These are phyloP conservation scores for Pythium apleroticum DNA, from an alignment of 352 stramenopile genomes.

Conservation along the genomic window DNA sequence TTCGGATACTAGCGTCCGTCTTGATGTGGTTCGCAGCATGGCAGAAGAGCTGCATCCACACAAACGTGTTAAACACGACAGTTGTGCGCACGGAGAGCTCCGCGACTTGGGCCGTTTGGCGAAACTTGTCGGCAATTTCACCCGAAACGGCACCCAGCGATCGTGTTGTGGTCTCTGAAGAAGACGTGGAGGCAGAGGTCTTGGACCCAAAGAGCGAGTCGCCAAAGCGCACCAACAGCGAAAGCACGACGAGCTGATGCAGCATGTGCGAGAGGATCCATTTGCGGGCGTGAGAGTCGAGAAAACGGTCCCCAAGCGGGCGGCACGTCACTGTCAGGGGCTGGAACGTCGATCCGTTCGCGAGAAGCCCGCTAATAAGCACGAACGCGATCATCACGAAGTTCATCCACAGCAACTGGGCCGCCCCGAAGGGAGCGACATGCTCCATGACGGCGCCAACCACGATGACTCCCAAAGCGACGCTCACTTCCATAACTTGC, in stretches of 20 bases:
- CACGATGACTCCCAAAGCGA: not conserved
- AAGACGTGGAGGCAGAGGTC: not conserved
- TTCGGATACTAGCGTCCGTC: not conserved
- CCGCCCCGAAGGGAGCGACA: not conserved
- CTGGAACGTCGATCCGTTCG: not conserved
- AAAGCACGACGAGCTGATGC: not conserved
- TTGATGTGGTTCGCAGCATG: constrained; percentile 19
- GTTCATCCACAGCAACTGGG: not conserved
- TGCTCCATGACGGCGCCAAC: not conserved
- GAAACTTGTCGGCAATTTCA: not conserved
- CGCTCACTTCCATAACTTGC: not conserved
- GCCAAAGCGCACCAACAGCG: not conserved
- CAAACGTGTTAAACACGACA: constrained; percentile 32
- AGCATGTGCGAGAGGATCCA: not conserved
- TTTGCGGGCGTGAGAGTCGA: not conserved
- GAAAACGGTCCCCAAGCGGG: not conserved
- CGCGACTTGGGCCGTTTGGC: not conserved
- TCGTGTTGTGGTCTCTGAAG: not conserved
- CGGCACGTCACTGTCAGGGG: not conserved
- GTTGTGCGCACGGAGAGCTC: not conserved
- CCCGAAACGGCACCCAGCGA: not conserved
- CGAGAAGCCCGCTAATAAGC: not conserved
- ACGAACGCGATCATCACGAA: not conserved
- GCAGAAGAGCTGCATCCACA: constrained; percentile 32
- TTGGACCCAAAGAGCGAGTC: not conserved